phyloP scores from a whole-genome alignment of 495 filamentous ascomycete species.

The Oidiodendron maius region DNA sequence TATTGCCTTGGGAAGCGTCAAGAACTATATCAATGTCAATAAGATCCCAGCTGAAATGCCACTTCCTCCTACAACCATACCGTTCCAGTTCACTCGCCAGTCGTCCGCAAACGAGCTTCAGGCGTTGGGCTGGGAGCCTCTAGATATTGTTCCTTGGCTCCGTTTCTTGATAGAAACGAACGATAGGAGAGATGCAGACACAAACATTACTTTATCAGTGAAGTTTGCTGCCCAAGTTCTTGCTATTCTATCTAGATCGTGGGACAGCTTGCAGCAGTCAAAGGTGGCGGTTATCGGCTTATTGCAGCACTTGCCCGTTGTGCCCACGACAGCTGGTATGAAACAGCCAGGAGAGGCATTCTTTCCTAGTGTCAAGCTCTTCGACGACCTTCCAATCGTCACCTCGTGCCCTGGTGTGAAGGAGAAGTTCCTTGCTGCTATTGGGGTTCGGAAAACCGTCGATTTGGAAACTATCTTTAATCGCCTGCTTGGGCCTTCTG shows the following conservation, averaged over 20 bases:
- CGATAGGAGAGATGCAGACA: constrained; percentile 31
- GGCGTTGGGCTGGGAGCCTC: constrained; percentile 73
- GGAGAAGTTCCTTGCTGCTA: constrained; percentile 75
- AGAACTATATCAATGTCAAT: constrained; percentile 62
- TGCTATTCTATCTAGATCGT: constrained; percentile 74
- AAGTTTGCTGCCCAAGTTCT: constrained; percentile 76
- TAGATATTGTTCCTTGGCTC: constrained; percentile 80
- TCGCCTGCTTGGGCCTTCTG: constrained; percentile 56
- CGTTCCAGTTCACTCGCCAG: constrained; percentile 62
- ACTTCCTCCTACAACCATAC: constrained; percentile 73
- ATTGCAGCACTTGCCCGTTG: constrained; percentile 62
- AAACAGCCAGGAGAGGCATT: constrained; percentile 80
- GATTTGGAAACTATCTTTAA: constrained; percentile 92
- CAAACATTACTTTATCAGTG: constrained; percentile 63
- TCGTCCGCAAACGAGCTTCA: constrained; percentile 50
- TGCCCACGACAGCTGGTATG: constrained; percentile 92
- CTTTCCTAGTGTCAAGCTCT: constrained; percentile 86
- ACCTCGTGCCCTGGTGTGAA: constrained; percentile 70
- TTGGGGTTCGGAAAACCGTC: constrained; percentile 84
- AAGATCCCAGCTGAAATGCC: constrained; percentile 80
- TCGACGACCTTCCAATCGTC: constrained; percentile 84
- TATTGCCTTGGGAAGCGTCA: constrained; percentile 69
- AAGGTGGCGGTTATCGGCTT: constrained; percentile 59
- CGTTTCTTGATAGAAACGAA: constrained; percentile 64
- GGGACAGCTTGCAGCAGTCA: constrained; percentile 64